Evolutionary conservation across 75 land plant genomes (phyloP), one percentile per base, ranked within the genome.

Genomic region (Sequoia sempervirens): DNA sequence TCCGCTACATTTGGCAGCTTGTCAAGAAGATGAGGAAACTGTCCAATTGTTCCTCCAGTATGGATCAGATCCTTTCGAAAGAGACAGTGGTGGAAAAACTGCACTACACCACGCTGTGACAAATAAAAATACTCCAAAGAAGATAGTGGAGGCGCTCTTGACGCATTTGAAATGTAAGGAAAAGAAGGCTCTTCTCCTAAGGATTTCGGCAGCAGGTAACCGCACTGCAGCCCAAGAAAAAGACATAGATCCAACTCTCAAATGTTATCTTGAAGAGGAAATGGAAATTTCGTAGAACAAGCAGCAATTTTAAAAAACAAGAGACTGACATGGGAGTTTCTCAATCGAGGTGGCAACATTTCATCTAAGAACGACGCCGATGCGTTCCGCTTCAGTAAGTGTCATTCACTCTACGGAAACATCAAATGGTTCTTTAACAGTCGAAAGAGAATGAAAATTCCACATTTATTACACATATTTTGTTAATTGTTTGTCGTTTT

Each of bases 321-420:
- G 32, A 69, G 36, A 69, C 32, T 69, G 14, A 69, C 73, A 30
- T 69, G 36, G 73, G 73, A 69, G 36, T 12, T 69, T 69, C 73
- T 69, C 32, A 69, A 69, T 12, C 30, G 73, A 30, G 36, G 73
- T 20, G 73, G 4, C 36, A 2, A 69, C 14, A 32, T 69, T 10
- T 11, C 36, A 30, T 1, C 30, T 6, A 2, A 0, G 2, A 7
- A 30, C 0, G 0, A 8, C 4, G 0, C 2, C 7, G 0, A 8
- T 1, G 36, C 30, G 2, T 30, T 30, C 14, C 0, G 0, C 12
- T 69, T 30, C 34, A 11, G 73, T 69, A 12, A 2, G 73, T 30
- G 12, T n/a, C 26, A 61, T 23, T 61, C 26, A 23, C 18, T 56
- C 20, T 1, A 46, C 45, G 0, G 45, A 43, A 43, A 43, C 45